Base-by-base conservation (phyloP, 495 filamentous ascomycete genomes). In the Aspergillus kassunensis region DNA sequence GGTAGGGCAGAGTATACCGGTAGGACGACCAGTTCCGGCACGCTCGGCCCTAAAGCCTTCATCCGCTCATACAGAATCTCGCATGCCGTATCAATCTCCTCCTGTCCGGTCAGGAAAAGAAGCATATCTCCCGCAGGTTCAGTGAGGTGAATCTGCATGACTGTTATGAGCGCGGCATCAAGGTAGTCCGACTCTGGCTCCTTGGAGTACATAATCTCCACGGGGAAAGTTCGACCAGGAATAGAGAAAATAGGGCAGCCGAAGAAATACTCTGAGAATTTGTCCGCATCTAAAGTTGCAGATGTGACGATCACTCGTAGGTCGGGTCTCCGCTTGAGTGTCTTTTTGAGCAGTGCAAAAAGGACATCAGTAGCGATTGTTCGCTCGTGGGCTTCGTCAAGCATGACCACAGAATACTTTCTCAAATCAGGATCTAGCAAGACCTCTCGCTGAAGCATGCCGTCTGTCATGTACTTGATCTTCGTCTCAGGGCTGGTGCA, bases 391-490 rank as follows among this genome's bases (percentile, higher is more conserved):
- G 95, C 93, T 62, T 99, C 93, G 61, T 99, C 93, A 56, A 99
- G 77, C 89, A 99, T 97, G 59, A 99, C 97, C 48, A 95, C 89
- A 3, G 88, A 91, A 58, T 99, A 99, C 58, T 84, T 82, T 64
- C 80, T 88, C 37, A 97, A 69, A 59, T 91, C 82, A 0, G 91
- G 88, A 62, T 97, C 95, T 24, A 97, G 74, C 13, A 99, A 74
- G 52, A 97, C 89, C 68, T 99, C 95, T 70, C 93, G 75, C 71
- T 97, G 85, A 59, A 99, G 80, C 87, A 97, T 99, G 68, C 93
- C 93, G 56, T 99, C 93, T 11, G 93, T 99, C 91, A 97, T 97
- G 70, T 97, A 99, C 71, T 97, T 97, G 74, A 99, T 97, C 65
- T 84, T 86, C 11, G 93, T 98, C 12, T 88, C 84, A 1, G 90